Evolutionary conservation across 768 basidiomycete genomes (phyloP), one percentile per base, ranked within the genome.

Genomic region (Royoungia palumana): DNA sequence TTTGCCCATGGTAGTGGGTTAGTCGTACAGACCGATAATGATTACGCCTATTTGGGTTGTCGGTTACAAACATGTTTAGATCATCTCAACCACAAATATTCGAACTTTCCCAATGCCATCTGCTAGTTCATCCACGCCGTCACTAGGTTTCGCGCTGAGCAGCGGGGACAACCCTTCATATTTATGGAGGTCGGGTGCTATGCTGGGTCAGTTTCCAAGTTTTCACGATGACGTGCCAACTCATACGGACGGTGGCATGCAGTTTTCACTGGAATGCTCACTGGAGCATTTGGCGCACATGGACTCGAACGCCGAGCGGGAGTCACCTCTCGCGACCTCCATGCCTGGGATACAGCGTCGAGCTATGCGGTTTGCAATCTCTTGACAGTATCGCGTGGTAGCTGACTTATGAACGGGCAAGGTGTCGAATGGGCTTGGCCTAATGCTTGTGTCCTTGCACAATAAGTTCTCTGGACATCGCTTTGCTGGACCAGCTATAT

Each of bases 271-370:
- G 85, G 86, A 28, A 78, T 85, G 55, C 51, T 80, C 22, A 63
- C 79, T 24, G 83, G 83, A 8, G 86, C 85, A 39, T 86, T 87
- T 63, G 87, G 87, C 55, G 71, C 81, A 11, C 87, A 89, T 63
- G 80, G 69, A 11, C 72, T 89, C 47, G 74, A 74, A 52, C 62
- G 66, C n/a, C 65, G 71, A 37, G 58, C 68, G 16, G 76, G 75
- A 0, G 71, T 81, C 8, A 77, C 80, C 8, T 42, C 72, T 10
- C 81, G 81, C 19, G 71, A 73, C 21, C 62, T 87, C 6, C 69
- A 76, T 16, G 78, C 79, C n/a, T 88, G 82, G 78, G 69, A 70
- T 50, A 82, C 76, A 17, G 87, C 83, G 6, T 70, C 83, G 7
- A 71, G 72, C 51, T 89, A 87, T 63, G 75, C 79, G 56, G 85